phyloP scores from a whole-genome alignment of 2,329 filamentous ascomycete species.

The Pyrenochaeta sp. region DNA sequence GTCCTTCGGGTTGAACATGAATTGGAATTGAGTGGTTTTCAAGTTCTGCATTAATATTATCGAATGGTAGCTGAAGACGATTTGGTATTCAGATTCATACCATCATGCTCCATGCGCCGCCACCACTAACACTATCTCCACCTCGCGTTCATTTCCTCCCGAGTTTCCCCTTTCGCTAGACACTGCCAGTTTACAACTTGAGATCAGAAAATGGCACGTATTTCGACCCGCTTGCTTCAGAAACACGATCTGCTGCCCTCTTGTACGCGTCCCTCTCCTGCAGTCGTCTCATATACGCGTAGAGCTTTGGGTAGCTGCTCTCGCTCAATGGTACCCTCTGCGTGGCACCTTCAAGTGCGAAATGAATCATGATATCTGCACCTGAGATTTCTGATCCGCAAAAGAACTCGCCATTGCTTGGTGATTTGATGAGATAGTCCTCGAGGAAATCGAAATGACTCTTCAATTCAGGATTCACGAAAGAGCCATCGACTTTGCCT shows the following conservation, averaged over 20 bases:
- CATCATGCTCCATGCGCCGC: no score
- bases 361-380: slow-evolving; percentile 62
- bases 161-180: no score
- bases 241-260: slow-evolving; percentile 58
- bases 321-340: slow-evolving; percentile 47
- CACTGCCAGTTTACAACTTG: slow-evolving; percentile 19
- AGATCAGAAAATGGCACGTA: slow-evolving; percentile 44
- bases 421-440: slow-evolving; percentile 55
- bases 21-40: no score
- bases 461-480: slow-evolving; percentile 57
- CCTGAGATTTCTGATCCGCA: slow-evolving; percentile 58
- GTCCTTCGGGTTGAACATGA: no score
- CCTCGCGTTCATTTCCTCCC: no score
- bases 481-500: slow-evolving; percentile 53
- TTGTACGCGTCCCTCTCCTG: slow-evolving; percentile 56
- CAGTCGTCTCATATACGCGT: slow-evolving; percentile 54
- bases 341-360: slow-evolving; percentile 57
- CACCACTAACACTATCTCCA: no score
- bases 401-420: slow-evolving; percentile 58
- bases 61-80: no score
- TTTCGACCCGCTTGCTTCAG: slow-evolving; percentile 50
- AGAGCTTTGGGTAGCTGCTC: slow-evolving; percentile 56
- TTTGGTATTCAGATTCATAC: no score
- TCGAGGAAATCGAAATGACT: slow-evolving; percentile 62
- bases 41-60: no score